Conservation (phyloP, 2,329 filamentous ascomycete species). For the Didymella lethalis region DNA sequence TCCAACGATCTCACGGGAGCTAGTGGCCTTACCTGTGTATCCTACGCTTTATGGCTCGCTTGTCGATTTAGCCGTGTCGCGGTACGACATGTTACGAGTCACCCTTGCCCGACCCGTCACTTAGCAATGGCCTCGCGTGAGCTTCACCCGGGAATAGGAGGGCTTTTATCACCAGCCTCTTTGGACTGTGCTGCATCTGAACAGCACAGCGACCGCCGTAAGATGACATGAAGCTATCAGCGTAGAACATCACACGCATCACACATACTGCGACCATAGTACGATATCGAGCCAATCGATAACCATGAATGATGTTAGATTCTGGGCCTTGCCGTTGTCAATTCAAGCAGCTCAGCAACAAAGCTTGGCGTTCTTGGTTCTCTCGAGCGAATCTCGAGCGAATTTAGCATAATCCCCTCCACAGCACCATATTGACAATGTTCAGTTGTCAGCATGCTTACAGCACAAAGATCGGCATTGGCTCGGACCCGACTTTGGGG, state of each 20-base stretch:
- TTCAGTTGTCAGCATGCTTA: neutral
- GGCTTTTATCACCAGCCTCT: neutral
- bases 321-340: neutral
- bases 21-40: conserved; percentile 2
- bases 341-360: neutral
- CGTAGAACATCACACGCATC: too few species aligned
- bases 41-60: neutral
- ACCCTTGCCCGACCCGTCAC: neutral
- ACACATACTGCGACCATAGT: neutral
- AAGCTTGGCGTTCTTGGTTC: neutral
- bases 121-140: neutral
- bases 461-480: neutral
- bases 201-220: neutral
- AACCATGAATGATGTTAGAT: neutral
- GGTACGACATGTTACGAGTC: neutral
- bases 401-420: too few species aligned
- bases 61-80: neutral
- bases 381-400: neutral
- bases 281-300: neutral
- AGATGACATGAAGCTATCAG: neutral
- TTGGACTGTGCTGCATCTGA: neutral
- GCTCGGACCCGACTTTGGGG: neutral
- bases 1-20: conserved; percentile 7
- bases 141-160: neutral
- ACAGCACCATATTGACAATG: neutral